A percentile compares a stretch with the other conserved stretches of the same genome.
Evolutionary conservation across 179 eudicot genomes (phyloP).

Genomic region (Patellifolia procumbens): DNA sequence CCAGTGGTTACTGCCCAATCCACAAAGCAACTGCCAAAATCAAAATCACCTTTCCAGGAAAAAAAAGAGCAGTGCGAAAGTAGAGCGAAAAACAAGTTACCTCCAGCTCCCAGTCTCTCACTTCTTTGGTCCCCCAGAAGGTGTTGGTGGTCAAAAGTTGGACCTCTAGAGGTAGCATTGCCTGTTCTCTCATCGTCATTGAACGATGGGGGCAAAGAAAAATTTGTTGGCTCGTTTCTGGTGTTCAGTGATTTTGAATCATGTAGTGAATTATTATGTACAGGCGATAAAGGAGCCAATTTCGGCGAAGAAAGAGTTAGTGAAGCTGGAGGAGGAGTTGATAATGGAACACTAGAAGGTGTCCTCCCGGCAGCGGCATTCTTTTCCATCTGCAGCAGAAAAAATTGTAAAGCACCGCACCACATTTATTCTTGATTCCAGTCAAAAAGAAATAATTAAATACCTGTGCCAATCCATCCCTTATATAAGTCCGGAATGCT

Average conservation of each 20-base stretch:
- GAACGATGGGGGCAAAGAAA: constrained; percentile 73
- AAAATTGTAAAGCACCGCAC: not conserved
- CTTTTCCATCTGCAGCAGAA: constrained; percentile 81
- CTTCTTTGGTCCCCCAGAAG: constrained; percentile 49
- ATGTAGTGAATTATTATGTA: constrained; percentile 59
- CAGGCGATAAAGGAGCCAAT: constrained; percentile 74
- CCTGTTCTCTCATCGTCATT: constrained; percentile 55
- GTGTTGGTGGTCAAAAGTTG: constrained; percentile 40
- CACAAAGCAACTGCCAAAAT: constrained; percentile 1
- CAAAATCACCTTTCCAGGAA: not conserved
- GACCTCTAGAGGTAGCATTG: constrained; percentile 43
- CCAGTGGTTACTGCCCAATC: constrained; percentile 59
- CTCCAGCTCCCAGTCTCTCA: constrained; percentile 67
- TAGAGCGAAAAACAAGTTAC: constrained; percentile 28
- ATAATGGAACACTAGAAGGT: constrained; percentile 82
- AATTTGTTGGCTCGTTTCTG: constrained; percentile 66
- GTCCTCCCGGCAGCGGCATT: constrained; percentile 98
- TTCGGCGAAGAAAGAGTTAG: constrained; percentile 73
- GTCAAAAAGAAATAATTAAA: not conserved
- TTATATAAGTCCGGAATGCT: constrained; percentile 93
- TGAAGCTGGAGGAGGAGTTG: constrained; percentile 93
- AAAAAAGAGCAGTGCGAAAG: not conserved
- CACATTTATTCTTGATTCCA: not conserved
- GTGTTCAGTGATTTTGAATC: constrained; percentile 55
- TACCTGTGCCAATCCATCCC: constrained; percentile 99